Conservation (phyloP, 2,329 filamentous ascomycete species). For the Aureobasidium namibiae region DNA sequence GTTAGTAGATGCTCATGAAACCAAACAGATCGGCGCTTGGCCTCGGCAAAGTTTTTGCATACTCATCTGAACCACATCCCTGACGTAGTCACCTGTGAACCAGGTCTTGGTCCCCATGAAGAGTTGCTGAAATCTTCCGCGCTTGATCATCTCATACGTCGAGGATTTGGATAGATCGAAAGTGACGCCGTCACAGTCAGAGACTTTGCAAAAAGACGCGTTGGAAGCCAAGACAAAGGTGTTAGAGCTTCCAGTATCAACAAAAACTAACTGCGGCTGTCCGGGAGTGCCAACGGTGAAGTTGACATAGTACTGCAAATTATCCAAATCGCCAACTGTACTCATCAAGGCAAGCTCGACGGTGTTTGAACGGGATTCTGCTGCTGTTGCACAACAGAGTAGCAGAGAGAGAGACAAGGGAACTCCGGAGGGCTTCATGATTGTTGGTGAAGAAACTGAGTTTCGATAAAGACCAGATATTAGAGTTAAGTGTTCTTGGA, state of each 20-base stretch:
- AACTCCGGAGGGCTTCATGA: neutral
- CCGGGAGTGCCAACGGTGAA: conserved; percentile 27
- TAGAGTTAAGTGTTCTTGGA: neutral
- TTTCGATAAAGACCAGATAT: neutral
- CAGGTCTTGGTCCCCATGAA: neutral
- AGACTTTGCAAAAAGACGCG: conserved; percentile 18
- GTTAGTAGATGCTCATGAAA: neutral
- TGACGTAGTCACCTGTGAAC: neutral
- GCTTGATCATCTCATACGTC: conserved; percentile 21
- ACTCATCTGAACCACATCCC: neutral
- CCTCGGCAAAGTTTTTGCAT: neutral
- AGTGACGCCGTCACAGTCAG: conserved; percentile 23
- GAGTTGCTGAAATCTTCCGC: conserved; percentile 5
- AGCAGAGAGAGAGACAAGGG: neutral
- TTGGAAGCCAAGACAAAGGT: conserved; percentile 25
- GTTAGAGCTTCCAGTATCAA: conserved; percentile 28
- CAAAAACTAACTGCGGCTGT: conserved; percentile 24
- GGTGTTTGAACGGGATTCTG: neutral
- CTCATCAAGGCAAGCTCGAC: neutral
- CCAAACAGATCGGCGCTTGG: neutral
- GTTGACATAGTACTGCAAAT: neutral
- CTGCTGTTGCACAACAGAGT: neutral
- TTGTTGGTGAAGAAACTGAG: neutral
- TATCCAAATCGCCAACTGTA: neutral
- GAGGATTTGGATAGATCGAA: conserved; percentile 21